Evolutionary conservation across 2,329 filamentous ascomycete genomes (phyloP).

Genomic region (Atkinsonella texensis): DNA sequence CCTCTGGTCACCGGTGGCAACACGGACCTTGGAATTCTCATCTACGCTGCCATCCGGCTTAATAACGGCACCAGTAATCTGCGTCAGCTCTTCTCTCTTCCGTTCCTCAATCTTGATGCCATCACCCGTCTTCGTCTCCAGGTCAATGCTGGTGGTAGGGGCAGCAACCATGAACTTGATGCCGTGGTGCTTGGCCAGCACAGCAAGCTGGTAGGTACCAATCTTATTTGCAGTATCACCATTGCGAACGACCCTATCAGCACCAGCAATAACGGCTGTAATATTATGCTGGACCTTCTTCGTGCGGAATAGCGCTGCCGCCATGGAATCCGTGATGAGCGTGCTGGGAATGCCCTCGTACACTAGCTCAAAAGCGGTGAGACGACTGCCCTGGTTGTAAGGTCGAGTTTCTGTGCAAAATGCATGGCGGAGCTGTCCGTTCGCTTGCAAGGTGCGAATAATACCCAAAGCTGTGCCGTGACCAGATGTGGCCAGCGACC

Average conservation of each 20-base stretch:
- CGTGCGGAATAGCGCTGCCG: constrained; percentile 64
- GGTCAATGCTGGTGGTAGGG: constrained; percentile 86
- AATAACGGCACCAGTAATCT: constrained; percentile 66
- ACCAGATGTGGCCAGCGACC: constrained; percentile 92
- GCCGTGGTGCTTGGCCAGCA: constrained; percentile 78
- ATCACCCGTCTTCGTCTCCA: constrained; percentile 62
- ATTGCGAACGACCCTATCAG: constrained; percentile 89
- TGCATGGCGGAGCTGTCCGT: constrained; percentile 59
- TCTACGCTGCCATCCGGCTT: constrained; percentile 52
- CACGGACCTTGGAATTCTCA: constrained; percentile 49
- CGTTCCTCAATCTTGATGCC: constrained; percentile 89
- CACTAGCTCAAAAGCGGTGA: constrained; percentile 94
- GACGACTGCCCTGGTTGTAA: constrained; percentile 91
- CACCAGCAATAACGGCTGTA: constrained; percentile 81
- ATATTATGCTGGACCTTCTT: constrained; percentile 55
- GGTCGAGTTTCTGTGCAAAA: constrained; percentile 96
- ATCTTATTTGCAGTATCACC: constrained; percentile 99
- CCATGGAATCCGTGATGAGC: constrained; percentile 94
- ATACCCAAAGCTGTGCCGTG: constrained; percentile 94
- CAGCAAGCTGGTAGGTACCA: constrained; percentile 83
- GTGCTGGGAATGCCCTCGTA: constrained; percentile 87
- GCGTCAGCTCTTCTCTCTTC: constrained; percentile 67
- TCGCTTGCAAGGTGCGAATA: constrained; percentile 66
- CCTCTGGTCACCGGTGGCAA: constrained; percentile 67
- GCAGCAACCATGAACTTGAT: constrained; percentile 93